Evolutionary conservation across 2,329 filamentous ascomycete genomes (phyloP), one percentile per base, ranked within the genome.

Genomic region (Sphaerostilbella broomeana): DNA sequence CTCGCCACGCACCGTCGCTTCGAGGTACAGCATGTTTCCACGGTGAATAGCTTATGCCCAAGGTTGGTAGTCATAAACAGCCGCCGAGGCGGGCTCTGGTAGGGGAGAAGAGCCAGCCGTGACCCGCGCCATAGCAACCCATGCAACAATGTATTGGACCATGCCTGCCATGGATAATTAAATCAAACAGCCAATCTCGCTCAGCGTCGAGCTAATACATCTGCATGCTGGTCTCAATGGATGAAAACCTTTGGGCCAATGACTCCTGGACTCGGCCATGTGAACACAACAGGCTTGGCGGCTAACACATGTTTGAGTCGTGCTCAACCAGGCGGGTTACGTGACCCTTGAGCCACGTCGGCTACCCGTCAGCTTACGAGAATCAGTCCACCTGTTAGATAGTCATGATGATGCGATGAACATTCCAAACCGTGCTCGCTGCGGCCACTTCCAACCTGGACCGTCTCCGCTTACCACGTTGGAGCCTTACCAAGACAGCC

Each of bases 321-420:
- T n/a, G n/a, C n/a, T n/a, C n/a, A n/a, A n/a, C n/a, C n/a, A n/a
- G n/a, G n/a, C n/a, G n/a, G 12, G 9, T 3, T 7, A 28, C 6
- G 6, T n/a, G 26, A 12, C 26, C n/a, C 6, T 6, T 7, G 6
- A 28, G 26, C 26, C n/a, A n/a, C 26, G 26, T 15, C 6, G 26
- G 11, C n/a, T 7, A 28, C 9, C 13, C n/a, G 12, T n/a, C 26
- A 28, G 24, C 24, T n/a, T n/a, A n/a, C n/a, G n/a, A n/a, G n/a
- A 30, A 17, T 31, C 34, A 41, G 32, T 41, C 26, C 38, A 41
- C 33, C 30, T 38, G 34, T 29, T 22, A 37, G 35, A 42, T 37
- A 27, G 24, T 42, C 28, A 28, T 28, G 27, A 27, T 32, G 37
- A 34, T 34, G 26, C 38, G 29, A 40, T 40, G 38, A 8, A 12